Base-by-base conservation (phyloP, 176 grass and related monocot genomes). In the Miscanthus lutarioriparius region DNA sequence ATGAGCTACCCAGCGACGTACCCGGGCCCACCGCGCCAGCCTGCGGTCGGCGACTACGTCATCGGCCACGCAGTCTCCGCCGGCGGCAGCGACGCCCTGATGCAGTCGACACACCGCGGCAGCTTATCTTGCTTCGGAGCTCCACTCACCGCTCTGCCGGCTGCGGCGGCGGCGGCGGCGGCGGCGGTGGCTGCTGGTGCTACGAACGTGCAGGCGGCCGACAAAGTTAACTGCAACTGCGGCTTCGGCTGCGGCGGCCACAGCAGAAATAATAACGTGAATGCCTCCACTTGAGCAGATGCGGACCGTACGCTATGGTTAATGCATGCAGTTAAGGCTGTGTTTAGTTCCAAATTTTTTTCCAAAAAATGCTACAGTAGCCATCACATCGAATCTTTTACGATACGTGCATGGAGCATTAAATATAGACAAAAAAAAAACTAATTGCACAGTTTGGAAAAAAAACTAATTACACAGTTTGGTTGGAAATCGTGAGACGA, bases 11-110 rank as follows among this genome's bases (percentile, higher is more conserved):
- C 92, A 19, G 85, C 89, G 30, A 86, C 86, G 64, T 91, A 89
- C 83, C 82, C 90, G 6, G 80, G 78, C 41, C 51, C 79, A 17
- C 80, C 89, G 4, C 84, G 69, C 48, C 77, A 90, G 64, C 75
- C 87, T 17, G 32, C 89, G 0, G 76, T 88, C 6, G 77, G 86
- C 28, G 91, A 92, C 71, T 96, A 90, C 53, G 92, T 96, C 53
- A 84, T 96, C 77, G 97, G 97, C 25, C 97, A 96, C 72, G 93
- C 89, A 10, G 75, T 94, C 74, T 32, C 91, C 8, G 72, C 81
- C 41, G n/a, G 1, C 8, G 59, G 68, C 22, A 49, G 80, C 6
- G 72, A 87, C 76, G 40, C 70, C 1, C 53, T 91, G 53, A 39
- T 80, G 68, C 88, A 71, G 73, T 40, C 26, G 45, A 72, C 49